Base-by-base conservation (phyloP, 305 asterid genomes). In the Rubia tinctorum region DNA sequence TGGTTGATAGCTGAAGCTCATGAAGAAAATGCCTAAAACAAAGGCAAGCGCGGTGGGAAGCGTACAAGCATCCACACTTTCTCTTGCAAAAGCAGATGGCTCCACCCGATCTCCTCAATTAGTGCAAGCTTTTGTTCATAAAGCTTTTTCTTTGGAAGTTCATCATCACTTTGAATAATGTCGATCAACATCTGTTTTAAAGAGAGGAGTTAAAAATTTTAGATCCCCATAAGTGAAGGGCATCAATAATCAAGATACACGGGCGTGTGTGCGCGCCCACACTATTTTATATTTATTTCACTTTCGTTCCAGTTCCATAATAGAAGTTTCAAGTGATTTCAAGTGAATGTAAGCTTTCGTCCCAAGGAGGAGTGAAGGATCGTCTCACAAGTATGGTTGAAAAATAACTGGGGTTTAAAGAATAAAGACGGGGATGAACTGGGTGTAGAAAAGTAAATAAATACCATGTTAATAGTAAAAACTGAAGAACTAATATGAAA, bases 21-120 rank as follows among this genome's bases (percentile, higher is more conserved):
- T 10, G 0, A 75, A 51, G 53, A 12, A 61, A 61, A 69, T 58
- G 65, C 80, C 88, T 80, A 94, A 75, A 94, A 94, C 51, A 91
- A 92, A 63, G 97, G 98, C 49, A 94, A 81, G 63, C 75, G 27
- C 0, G 92, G 75, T 4, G 97, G 98, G 84, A 91, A 94, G 47
- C 92, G 90, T 63, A 94, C 92, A 37, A 68, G 81, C 97, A 90
- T 91, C 99, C 98, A 91, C 76, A 82, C 88, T 84, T 86, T 90
- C 87, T 94, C 95, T 39, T 90, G 86, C 9, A 78, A 62, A 78
- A 88, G 88, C 80, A 92, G 78, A 83, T 94, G 99, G 75, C 23
- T 65, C 98, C 97, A 94, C 44, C 97, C 98, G 13, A 89, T 85
- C 76, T 89, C 83, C 82, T 88, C 80, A n/a, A 90, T 87, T 86